Evolutionary conservation across 352 stramenopile species (phyloP), one percentile per base, ranked within the genome.

Genomic region (Pythium aquatile): DNA sequence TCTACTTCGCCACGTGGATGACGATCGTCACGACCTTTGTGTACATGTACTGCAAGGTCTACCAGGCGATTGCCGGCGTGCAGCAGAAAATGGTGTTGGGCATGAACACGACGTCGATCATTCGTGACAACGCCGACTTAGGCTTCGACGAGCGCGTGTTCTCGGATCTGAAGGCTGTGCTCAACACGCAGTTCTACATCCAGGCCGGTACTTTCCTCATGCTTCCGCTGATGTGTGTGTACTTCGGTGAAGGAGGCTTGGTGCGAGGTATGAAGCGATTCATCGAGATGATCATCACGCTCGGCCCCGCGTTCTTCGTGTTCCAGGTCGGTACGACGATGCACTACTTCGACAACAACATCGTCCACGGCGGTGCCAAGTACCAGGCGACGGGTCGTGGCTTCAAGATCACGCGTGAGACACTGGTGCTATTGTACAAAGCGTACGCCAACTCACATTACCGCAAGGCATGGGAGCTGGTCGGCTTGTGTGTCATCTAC

Each of bases 101-200:
- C 54, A 91, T 94, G 77, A 82, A 92, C 66, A 77, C 75, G 13
- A 84, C 77, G 28, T 68, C 79, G 5, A 79, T 94, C 14, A 91
- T 93, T 61, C 79, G 70, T 62, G 61, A 66, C n/a, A 90, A 93
- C 58, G 73, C 74, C 14, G 32, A 39, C 0, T 70, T 77, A 26
- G 61, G 71, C 13, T 93, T 93, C 58, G 81, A 88, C 49, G 54
- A 78, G 20, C 85, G 85, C 32, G 85, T 83, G 13, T 90, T 79
- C 58, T n/a, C 74, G 17, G 83, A 94, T 49, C 66, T 75, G 57
- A 72, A 91, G 46, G 70, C 77, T 2, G 73, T 92, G 7, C 77
- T 91, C 65, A 94, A 94, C 68, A 94, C 85, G 5, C 85, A 94
- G 75, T 94, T 85, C 68, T 91, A 91, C 66, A 91, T 94, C 52